Conservation (phyloP, 352 stramenopile genomes). For the Pythium chondricola region DNA sequence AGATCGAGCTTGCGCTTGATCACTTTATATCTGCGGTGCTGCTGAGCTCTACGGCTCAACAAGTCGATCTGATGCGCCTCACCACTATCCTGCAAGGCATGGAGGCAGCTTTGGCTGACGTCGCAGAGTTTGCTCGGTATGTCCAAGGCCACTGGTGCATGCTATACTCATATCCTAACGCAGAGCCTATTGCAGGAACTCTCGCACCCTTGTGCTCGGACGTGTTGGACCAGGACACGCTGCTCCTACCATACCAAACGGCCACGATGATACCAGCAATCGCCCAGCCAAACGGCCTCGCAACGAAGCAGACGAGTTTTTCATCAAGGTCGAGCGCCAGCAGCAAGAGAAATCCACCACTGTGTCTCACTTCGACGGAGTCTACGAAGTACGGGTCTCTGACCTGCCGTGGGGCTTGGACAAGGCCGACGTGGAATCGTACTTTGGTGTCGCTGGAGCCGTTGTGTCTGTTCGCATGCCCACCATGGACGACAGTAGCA, state of each 20-base stretch:
- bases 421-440: conserved; percentile 47
- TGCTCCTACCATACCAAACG: too few species aligned
- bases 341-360: conserved; percentile 6
- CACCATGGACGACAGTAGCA: conserved; percentile 64
- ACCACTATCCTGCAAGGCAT: conserved; percentile 34
- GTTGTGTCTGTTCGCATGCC: conserved; percentile 60
- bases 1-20: conserved; percentile 57
- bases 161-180: too few species aligned
- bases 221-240: too few species aligned
- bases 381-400: conserved; percentile 57
- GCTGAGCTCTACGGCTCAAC: conserved; percentile 25
- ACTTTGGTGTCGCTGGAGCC: conserved; percentile 48
- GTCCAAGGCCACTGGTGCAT: conserved; percentile 1
- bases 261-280: neutral
- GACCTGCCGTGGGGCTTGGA: conserved; percentile 51
- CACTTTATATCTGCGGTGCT: conserved; percentile 67
- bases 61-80: conserved; percentile 28
- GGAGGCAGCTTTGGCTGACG: conserved; percentile 29
- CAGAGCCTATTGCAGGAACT: conserved; percentile 13
- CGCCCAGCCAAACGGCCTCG: conserved; percentile 6
- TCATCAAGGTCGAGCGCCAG: conserved; percentile 43
- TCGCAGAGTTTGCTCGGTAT: conserved; percentile 60
- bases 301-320: conserved; percentile 14
- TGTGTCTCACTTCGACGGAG: conserved; percentile 3
- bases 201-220: conserved; percentile 10